A percentile compares a stretch with the other conserved stretches of the same genome.
phyloP scores from a whole-genome alignment of 768 basidiomycete species.

The Russula lepida region DNA sequence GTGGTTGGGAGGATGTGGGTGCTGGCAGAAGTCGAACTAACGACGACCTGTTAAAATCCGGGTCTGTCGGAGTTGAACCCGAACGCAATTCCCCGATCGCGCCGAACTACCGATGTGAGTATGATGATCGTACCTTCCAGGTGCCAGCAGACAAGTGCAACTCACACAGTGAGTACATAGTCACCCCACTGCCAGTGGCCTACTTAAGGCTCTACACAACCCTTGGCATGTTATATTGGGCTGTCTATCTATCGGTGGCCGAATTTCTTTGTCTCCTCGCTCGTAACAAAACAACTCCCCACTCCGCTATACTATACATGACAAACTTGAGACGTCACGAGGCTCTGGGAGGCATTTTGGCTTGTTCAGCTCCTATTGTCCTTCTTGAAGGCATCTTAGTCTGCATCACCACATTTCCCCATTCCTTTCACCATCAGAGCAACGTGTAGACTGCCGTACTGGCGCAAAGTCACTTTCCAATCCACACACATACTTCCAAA shows the following conservation, averaged over 20 bases:
- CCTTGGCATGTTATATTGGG: neutral
- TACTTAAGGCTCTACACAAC: neutral
- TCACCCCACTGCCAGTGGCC: no score
- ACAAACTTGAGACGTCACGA: slow-evolving; percentile 5
- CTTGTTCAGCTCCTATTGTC: no score
- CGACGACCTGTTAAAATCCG: neutral
- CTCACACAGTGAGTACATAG: no score
- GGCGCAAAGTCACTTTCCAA: neutral
- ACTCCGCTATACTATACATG: no score
- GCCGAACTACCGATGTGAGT: neutral
- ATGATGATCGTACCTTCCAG: no score
- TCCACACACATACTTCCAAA: no score
- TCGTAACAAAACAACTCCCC: neutral
- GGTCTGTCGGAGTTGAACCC: neutral
- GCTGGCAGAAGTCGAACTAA: neutral
- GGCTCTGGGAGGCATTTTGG: neutral
- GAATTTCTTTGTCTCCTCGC: neutral
- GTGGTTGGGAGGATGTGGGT: neutral
- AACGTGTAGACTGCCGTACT: neutral
- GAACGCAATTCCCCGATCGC: slow-evolving; percentile 2
- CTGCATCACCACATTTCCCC: neutral
- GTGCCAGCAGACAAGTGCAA: no score
- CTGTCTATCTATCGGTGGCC: neutral
- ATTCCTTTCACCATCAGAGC: neutral
- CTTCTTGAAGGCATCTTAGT: neutral